Conservation (phyloP, 2,329 filamentous ascomycete species). For the Aspergillus piperis region DNA sequence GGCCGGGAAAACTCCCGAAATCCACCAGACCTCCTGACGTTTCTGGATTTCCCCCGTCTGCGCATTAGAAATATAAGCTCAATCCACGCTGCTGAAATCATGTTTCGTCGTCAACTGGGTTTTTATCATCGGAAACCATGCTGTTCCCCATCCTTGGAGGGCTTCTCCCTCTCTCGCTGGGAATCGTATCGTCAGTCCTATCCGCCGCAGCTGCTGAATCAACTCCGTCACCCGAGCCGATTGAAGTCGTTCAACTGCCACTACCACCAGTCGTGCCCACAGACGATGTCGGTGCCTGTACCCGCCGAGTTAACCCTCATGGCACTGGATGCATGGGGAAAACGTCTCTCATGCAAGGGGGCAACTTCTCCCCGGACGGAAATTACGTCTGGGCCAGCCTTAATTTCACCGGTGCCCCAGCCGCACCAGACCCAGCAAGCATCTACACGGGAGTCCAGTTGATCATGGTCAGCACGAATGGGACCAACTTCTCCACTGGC, state of each 20-base stretch:
- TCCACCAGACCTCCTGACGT: too few species aligned
- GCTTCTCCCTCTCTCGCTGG: too few species aligned
- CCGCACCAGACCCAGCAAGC: slow-evolving; percentile 41
- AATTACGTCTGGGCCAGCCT: slow-evolving; percentile 45
- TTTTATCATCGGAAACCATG: too few species aligned
- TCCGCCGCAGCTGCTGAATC: too few species aligned
- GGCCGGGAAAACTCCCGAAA: too few species aligned
- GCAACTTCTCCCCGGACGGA: slow-evolving; percentile 47
- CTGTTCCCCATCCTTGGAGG: too few species aligned
- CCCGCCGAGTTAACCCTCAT: slow-evolving; percentile 34
- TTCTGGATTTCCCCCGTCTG: too few species aligned
- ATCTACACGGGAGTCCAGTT: slow-evolving; percentile 48
- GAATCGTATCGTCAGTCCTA: too few species aligned
- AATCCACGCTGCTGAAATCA: too few species aligned
- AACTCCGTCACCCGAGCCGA: slow-evolving; percentile 33
- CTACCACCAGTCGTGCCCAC: slow-evolving; percentile 39
- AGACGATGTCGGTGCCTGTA: slow-evolving; percentile 35
- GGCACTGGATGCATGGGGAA: slow-evolving; percentile 42
- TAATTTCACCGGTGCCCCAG: slow-evolving; percentile 48
- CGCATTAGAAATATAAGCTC: too few species aligned
- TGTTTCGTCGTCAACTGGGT: too few species aligned
- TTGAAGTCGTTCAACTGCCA: slow-evolving; percentile 39
- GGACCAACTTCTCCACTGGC: slow-evolving; percentile 45
- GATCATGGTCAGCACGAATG: slow-evolving; percentile 48
- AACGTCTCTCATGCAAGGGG: slow-evolving; percentile 27